Evolutionary conservation across 192 early-diverging fungal genomes (phyloP), one percentile per base, ranked within the genome.

Genomic region (Coemansia sp.): DNA sequence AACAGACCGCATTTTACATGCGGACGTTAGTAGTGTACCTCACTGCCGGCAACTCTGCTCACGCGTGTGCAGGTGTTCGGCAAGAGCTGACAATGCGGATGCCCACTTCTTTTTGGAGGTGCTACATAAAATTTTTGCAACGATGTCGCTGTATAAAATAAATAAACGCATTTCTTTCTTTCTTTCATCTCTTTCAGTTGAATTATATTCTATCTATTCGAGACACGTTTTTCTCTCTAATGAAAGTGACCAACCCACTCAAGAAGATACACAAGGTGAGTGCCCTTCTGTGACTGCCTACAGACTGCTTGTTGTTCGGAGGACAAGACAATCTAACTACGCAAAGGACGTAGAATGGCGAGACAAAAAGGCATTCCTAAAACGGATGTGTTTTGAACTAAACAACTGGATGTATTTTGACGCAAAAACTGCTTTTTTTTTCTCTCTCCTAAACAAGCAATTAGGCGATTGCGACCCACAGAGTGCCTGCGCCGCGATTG

Each of bases 401-500:
- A n/a, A n/a, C n/a, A n/a, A n/a, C n/a, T n/a, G n/a, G n/a, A n/a
- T n/a, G n/a, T n/a, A n/a, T n/a, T n/a, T n/a, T n/a, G n/a, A n/a
- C n/a, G n/a, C 20, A 27, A 27, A 27, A 27, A 27, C 27, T 27
- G 27, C 2, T 27, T 27, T 2, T 57, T 3, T 31, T 57, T 31
- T 12, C 13, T 31, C 55, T 18, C 16, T 31, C 29, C 31, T n/a
- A 34, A 60, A 60, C 57, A 60, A 60, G 31, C 57, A 60, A 33
- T 18, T 60, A 60, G 57, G 57, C 57, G 57, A 60, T 60, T 36
- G 29, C 57, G 57, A 60, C 57, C 15, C 31, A 34, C 31, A 60
- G 57, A 60, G 57, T 60, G 57, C 57, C 16, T 36, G 57, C 57
- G 57, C 31, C 57, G 57, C 57, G 57, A 60, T 60, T 60, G 57